These are phyloP conservation scores for Punctularia strigosozonata DNA, from an alignment of 768 basidiomycete genomes.

Conservation along the genomic window DNA sequence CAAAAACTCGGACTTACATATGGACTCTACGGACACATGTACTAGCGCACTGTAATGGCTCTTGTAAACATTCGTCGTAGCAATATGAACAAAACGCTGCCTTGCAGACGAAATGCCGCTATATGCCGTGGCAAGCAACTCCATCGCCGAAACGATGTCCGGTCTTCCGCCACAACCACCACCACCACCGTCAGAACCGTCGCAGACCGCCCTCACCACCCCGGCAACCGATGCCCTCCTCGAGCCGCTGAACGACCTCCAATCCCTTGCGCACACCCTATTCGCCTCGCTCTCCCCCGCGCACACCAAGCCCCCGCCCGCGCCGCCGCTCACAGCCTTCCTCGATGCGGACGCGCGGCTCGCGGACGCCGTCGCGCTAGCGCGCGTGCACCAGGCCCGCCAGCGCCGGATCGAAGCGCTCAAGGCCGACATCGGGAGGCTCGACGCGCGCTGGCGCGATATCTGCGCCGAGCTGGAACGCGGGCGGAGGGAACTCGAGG, in stretches of 20 bases:
- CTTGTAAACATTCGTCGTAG: no score
- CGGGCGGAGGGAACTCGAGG: slow-evolving; percentile 59
- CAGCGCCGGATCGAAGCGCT: slow-evolving; percentile 65
- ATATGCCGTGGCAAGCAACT: no score
- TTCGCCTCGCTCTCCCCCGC: slow-evolving; percentile 65
- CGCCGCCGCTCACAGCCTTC: slow-evolving; percentile 46
- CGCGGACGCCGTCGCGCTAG: slow-evolving; percentile 52
- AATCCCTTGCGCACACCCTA: slow-evolving; percentile 52
- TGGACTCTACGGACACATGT: no score
- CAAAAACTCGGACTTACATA: neutral
- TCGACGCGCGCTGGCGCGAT: slow-evolving; percentile 58
- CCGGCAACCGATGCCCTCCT: slow-evolving; percentile 58
- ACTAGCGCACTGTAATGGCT: no score
- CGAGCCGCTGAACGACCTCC: slow-evolving; percentile 48
- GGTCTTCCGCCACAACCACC: no score
- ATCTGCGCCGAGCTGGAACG: slow-evolving; percentile 54
- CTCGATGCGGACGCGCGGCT: slow-evolving; percentile 51
- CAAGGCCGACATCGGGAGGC: slow-evolving; percentile 54
- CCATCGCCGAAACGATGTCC: no score
- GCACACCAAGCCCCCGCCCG: slow-evolving; percentile 49
- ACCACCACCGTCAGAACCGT: no score
- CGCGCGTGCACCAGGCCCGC: slow-evolving; percentile 62
- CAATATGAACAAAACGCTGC: no score
- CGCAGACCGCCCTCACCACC: no score
- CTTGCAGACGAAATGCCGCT: no score